Conservation (phyloP, 306 rosid genomes). For the Lithocarpus polystachyus region DNA sequence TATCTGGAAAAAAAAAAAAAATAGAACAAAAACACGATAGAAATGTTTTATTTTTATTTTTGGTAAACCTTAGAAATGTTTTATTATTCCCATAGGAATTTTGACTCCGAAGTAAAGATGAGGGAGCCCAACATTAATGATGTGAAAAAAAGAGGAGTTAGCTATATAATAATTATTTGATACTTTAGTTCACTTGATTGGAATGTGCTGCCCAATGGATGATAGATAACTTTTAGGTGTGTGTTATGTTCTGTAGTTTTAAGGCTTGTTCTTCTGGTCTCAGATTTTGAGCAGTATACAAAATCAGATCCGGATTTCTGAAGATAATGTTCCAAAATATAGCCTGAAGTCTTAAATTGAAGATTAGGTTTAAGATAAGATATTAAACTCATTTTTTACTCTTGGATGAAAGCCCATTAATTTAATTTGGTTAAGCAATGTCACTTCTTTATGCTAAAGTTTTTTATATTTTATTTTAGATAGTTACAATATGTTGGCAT, state of each 20-base stretch:
- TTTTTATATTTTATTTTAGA: too few relatives aligned
- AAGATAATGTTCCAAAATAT: too few relatives aligned
- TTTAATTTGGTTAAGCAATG: not conserved
- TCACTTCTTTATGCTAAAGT: not conserved
- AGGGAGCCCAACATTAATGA: not conserved
- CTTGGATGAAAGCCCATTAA: not conserved
- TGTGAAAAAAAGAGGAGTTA: not conserved
- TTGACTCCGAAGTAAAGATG: constrained; percentile 10
- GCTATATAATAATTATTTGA: not conserved
- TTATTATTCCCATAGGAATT: not conserved
- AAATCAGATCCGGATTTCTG: too few relatives aligned
- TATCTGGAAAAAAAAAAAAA: too few relatives aligned
- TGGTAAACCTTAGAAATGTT: not conserved
- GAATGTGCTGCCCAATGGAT: constrained; percentile 18
- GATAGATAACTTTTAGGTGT: constrained; percentile 11
- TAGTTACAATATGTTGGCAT: too few relatives aligned
- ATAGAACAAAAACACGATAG: too few relatives aligned
- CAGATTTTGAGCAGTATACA: too few relatives aligned
- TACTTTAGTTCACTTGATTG: constrained; percentile 18
- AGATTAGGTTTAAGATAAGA: too few relatives aligned
- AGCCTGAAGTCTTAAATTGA: too few relatives aligned
- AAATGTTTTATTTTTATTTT: too few relatives aligned
- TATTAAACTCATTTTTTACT: not conserved
- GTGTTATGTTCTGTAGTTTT: too few relatives aligned
- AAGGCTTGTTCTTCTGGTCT: too few relatives aligned